Percentiles rank a stretch among this genome's conserved stretches.
Evolutionary conservation across 768 basidiomycete species (phyloP).

Genomic region (Strobilomyces dryophilus): DNA sequence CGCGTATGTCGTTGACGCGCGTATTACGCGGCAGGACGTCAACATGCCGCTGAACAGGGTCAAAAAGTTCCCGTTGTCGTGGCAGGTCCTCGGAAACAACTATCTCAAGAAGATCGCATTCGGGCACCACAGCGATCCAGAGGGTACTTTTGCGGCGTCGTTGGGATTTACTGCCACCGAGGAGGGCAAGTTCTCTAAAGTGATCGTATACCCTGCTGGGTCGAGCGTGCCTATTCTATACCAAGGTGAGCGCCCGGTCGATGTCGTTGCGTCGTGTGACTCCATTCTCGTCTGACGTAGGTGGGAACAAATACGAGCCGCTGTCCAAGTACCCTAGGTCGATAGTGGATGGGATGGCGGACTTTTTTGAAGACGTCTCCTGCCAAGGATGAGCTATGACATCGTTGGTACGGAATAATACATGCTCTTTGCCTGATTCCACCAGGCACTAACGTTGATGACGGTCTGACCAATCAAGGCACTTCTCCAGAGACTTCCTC

Average conservation of each 20-base stretch:
- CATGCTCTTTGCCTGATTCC: neutral
- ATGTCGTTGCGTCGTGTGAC: neutral
- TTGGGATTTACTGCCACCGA: slow-evolving; percentile 57
- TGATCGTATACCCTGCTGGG: slow-evolving; percentile 66
- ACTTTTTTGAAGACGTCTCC: slow-evolving; percentile 41
- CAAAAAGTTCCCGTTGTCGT: slow-evolving; percentile 71
- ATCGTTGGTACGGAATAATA: slow-evolving; percentile 4
- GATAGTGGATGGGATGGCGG: slow-evolving; percentile 62
- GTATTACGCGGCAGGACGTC: slow-evolving; percentile 26
- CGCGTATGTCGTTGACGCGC: neutral
- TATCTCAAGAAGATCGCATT: slow-evolving; percentile 61
- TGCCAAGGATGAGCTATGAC: slow-evolving; percentile 28
- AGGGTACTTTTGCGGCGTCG: slow-evolving; percentile 52
- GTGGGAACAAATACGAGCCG: slow-evolving; percentile 68
- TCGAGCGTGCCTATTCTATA: slow-evolving; percentile 57
- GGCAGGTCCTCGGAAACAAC: slow-evolving; percentile 75
- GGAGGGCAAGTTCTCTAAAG: slow-evolving; percentile 53
- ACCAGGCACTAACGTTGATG: neutral
- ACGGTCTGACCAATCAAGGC: neutral
- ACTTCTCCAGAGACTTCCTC: too few species aligned
- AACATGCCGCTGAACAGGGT: slow-evolving; percentile 62
- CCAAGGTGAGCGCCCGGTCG: slow-evolving; percentile 46
- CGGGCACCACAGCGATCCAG: slow-evolving; percentile 60
- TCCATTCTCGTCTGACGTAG: slow-evolving; percentile 32
- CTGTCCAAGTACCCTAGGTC: slow-evolving; percentile 72